Evolutionary conservation across 2,329 filamentous ascomycete genomes (phyloP).

Genomic region (Camillea tinctor): DNA sequence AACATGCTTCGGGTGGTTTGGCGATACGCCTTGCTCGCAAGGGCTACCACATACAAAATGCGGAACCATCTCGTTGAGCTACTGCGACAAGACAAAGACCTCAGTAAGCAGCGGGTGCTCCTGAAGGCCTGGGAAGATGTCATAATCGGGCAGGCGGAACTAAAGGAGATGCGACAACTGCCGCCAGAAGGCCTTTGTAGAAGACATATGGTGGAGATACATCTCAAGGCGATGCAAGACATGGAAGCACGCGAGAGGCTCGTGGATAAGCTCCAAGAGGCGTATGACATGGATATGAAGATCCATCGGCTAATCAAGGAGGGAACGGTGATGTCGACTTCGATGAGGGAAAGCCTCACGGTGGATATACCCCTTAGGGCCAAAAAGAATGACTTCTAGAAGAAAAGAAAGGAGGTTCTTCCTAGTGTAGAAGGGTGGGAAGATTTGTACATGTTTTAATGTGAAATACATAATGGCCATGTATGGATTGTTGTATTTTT

Average conservation of each 20-base stretch:
- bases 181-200: neutral
- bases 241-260: slow-evolving; percentile 14
- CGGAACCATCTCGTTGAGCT: slow-evolving; percentile 20
- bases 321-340: slow-evolving; percentile 12
- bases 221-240: slow-evolving; percentile 9
- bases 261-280: slow-evolving; percentile 25
- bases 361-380: slow-evolving; percentile 24
- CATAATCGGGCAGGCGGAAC: slow-evolving; percentile 26
- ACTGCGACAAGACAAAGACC: slow-evolving; percentile 1
- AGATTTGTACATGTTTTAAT: neutral
- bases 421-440: neutral
- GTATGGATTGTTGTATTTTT: neutral
- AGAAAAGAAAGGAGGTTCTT: neutral
- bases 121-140: slow-evolving; percentile 28
- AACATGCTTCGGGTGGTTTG: slow-evolving; percentile 33
- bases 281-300: slow-evolving; percentile 23
- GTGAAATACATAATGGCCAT: neutral
- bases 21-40: slow-evolving; percentile 25
- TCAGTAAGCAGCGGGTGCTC: slow-evolving; percentile 10
- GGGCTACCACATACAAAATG: slow-evolving; percentile 18
- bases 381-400: neutral
- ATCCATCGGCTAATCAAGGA: slow-evolving; percentile 23
- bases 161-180: slow-evolving; percentile 13
- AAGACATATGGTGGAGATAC: slow-evolving; percentile 14
- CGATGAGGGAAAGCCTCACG: slow-evolving; percentile 16